Base-by-base conservation (phyloP, 2,329 filamentous ascomycete genomes). In the Hypoxylon sp. region DNA sequence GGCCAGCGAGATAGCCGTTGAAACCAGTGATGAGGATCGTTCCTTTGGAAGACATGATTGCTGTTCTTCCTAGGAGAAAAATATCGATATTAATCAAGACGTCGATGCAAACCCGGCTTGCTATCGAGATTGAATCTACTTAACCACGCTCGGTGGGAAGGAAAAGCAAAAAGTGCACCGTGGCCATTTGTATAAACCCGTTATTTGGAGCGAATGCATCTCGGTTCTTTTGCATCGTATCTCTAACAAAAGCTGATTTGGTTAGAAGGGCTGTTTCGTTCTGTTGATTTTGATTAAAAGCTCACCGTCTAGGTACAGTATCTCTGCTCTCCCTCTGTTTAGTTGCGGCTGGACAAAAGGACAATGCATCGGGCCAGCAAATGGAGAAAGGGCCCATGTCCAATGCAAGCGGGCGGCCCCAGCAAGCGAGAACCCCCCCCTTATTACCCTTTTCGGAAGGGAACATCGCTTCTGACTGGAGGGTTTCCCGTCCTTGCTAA, bases 1-100 rank as follows among this genome's bases (percentile, higher is more conserved):
- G 67, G 41, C 72, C 74, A 30, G 73, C 74, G 5, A 76, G 63
- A 34, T 75, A 75, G 48, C 74, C 74, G 53, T 74, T 76, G 48
- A 75, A 54, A 8, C 74, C 74, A 27, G 74, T 75, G 48, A 76
- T 74, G n/a, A 76, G 68, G 52, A 76, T 47, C 3, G 32, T 64
- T 43, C 65, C 65, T 32, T 57, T 67, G 27, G 63, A 54, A 52
- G 41, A 19, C 61, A 68, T 65, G 6, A 14, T 21, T 43, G 9
- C 29, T 25, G 4, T 16, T 51, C n/a, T 21, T 27, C 6, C 29
- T 43, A 11, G 19, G 1, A 25, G 21, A 12, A 23, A 51, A 8
- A 45, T 27, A 43, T 51, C 51, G 37, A 14, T 29, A 46, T 27
- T 46, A 52, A 23, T 41, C 21, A 29, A 19, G 34, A 46, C 19